A percentile compares a stretch with the other conserved stretches of the same genome.
Evolutionary conservation across 1,284 basidiomycete species (phyloP).

Genomic region (Ustilago crameri): DNA sequence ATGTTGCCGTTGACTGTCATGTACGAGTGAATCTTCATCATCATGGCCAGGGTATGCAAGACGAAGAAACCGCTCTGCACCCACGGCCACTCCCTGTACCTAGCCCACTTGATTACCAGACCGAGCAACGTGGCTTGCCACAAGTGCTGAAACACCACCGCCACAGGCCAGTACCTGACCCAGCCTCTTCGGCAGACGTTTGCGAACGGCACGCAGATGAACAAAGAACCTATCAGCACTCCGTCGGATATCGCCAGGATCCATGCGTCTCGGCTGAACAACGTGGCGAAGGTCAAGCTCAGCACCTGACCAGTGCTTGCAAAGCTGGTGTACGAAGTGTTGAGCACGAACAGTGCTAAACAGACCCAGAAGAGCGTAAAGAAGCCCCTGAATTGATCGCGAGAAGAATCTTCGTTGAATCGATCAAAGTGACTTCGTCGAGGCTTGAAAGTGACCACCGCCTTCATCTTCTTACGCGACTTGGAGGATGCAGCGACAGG

Average conservation of each 20-base stretch:
- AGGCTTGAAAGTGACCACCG: constrained; percentile 59
- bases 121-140: constrained; percentile 57
- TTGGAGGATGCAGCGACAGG: constrained; percentile 41
- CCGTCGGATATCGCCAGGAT: constrained; percentile 86
- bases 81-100: constrained; percentile 84
- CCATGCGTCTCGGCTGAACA: constrained; percentile 87
- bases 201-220: constrained; percentile 81
- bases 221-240: constrained; percentile 80
- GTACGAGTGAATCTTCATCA: constrained; percentile 98
- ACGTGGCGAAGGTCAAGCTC: constrained; percentile 80
- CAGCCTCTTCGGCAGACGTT: constrained; percentile 50
- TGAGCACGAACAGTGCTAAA: constrained; percentile 61
- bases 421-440: constrained; percentile 56
- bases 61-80: constrained; percentile 96
- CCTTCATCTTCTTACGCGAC: constrained; percentile 50
- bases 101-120: constrained; percentile 62
- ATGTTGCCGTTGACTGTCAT: constrained; percentile 88
- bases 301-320: constrained; percentile 77
- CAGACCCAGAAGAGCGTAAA: constrained; percentile 67
- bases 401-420: constrained; percentile 46
- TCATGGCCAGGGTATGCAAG: constrained; percentile 86
- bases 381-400: constrained; percentile 64
- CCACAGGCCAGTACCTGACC: constrained; percentile 72
- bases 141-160: constrained; percentile 52
- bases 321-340: constrained; percentile 59